Evolutionary conservation across 257 asterid genomes (phyloP), one percentile per base, ranked within the genome.

Genomic region (Solanum chaucha): DNA sequence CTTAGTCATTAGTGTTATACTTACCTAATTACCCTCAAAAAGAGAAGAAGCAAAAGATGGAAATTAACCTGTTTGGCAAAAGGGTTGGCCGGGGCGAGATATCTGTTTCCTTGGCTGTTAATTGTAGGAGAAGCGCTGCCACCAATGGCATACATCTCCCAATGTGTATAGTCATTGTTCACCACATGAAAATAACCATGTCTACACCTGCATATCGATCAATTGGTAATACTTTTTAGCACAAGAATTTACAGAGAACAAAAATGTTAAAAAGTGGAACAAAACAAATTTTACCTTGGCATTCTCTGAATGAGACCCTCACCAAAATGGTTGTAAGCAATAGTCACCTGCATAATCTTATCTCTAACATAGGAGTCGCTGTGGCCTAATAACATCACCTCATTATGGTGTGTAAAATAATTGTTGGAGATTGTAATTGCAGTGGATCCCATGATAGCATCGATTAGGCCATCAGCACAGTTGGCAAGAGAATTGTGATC

Each of bases 91-190:
- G 99, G 98, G 87, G 99, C 98, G 11, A 95, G 92, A 87, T 89
- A 96, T 91, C 98, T 88, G 93, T 96, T 95, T 44, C 99, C 98
- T 89, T 96, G 98, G 93, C 98, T 95, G 90, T 96, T 96, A 86
- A 96, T 96, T 51, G 99, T 96, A 51, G 99, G 99, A 75, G 90
- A 64, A n/a, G 98, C 99, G 82, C 99, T 96, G 72, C 99, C 99
- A 84, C 99, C 98, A 72, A 96, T 96, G 4, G 99, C 99, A 87
- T 96, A 96, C 99, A 96, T 95, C 84, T 88, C 91, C 99, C 99
- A 96, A 38, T 92, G 94, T 68, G 99, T 96, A 88, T 96, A 95
- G 91, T 95, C 99, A 86, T 96, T 95, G 94, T 95, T 96, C 74
- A 95, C 99, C 67, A 95, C 96, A 87, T 96, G 99, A 89, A 96